Evolutionary conservation across 2,329 filamentous ascomycete genomes (phyloP).

Genomic region (Lithohypha guttulata): DNA sequence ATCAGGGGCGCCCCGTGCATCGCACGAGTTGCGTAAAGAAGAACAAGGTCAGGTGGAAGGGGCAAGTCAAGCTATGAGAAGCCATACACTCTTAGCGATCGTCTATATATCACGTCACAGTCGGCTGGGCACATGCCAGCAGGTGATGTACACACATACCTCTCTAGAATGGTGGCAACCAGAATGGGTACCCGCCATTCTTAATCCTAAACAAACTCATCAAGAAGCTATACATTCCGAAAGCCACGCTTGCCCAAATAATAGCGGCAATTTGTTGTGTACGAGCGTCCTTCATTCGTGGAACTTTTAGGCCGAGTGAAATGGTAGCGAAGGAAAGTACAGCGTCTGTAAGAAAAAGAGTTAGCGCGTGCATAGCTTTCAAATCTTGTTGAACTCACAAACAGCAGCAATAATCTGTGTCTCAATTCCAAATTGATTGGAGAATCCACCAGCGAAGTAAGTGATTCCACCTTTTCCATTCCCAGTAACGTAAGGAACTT

Average conservation of each 20-base stretch:
- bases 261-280: constrained; percentile 73
- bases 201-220: constrained; percentile 89
- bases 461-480: constrained; percentile 75
- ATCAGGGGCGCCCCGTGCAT: too few species aligned
- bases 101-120: too few species aligned
- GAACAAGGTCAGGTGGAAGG: too few species aligned
- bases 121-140: too few species aligned
- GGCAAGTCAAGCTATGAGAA: too few species aligned
- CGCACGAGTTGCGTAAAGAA: too few species aligned
- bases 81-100: too few species aligned
- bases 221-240: constrained; percentile 84
- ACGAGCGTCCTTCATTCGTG: constrained; percentile 68
- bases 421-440: constrained; percentile 86
- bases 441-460: constrained; percentile 87
- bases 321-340: constrained; percentile 83
- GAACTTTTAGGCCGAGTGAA: constrained; percentile 80
- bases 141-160: not conserved
- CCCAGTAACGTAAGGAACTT: constrained; percentile 81
- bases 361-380: constrained; percentile 6
- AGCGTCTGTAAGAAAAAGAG: constrained; percentile 46
- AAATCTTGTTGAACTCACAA: constrained; percentile 52
- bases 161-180: constrained; percentile 70
- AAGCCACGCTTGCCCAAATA: constrained; percentile 64
- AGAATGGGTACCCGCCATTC: constrained; percentile 92
- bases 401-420: constrained; percentile 90